Conservation (phyloP, 2,329 filamentous ascomycete species). For the Claviceps sp. region DNA sequence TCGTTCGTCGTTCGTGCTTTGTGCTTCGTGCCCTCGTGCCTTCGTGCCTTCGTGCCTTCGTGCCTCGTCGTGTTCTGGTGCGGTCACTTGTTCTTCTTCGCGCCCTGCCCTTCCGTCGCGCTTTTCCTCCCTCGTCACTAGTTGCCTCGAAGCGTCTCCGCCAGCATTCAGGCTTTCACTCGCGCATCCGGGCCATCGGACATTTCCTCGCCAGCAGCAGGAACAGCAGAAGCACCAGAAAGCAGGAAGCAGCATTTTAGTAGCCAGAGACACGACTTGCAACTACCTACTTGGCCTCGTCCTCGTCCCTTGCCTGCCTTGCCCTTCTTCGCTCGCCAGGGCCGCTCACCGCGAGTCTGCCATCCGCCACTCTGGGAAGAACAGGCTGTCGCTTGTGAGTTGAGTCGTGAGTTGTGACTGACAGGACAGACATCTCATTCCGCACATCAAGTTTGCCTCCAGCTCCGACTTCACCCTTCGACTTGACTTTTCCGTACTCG, state of each 20-base stretch:
- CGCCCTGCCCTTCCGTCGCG: background rate
- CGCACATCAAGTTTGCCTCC: background rate
- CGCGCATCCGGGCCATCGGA: background rate
- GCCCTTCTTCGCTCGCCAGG: background rate
- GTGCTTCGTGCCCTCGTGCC: background rate
- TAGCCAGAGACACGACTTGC: too few species aligned
- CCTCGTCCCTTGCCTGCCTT: background rate
- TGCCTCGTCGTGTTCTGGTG: too few species aligned
- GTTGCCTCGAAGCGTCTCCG: background rate
- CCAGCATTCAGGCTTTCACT: background rate
- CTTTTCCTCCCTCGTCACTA: background rate
- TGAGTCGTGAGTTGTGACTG: background rate
- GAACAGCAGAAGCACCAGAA: background rate
- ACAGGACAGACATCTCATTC: background rate
- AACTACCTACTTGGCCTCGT: background rate
- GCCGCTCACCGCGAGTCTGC: background rate
- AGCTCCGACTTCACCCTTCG: background rate
- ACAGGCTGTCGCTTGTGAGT: background rate
- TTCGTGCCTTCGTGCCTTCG: background rate
- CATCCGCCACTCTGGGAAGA: background rate
- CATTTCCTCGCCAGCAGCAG: background rate
- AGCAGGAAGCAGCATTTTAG: too few species aligned
- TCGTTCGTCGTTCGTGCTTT: background rate
- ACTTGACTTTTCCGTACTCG: background rate
- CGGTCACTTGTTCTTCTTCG: background rate